Evolutionary conservation across 805 yeast species (phyloP), one percentile per base, ranked within the genome.

Genomic region (Scheffersomyces coipomensis): DNA sequence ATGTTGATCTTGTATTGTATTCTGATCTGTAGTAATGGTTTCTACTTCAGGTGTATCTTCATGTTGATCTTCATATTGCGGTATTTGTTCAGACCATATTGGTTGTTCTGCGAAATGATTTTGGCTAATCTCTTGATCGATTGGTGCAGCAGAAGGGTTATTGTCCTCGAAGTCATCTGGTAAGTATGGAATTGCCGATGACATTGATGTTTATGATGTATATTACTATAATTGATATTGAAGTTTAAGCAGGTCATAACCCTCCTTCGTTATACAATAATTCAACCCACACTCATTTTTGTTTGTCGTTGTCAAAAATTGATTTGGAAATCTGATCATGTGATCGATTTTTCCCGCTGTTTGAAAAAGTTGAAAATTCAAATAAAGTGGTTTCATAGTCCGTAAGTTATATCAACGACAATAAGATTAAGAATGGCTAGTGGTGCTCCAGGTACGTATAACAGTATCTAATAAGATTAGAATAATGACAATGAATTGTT

Each of bases 161-260:
- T 70, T 70, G 44, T 69, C 59, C 35, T 70, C 75, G 34, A 66
- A 66, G 33, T 67, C 75, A 43, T 64, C 68, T 5, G 78, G 78
- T 41, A 70, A 70, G 49, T 69, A 74, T 1, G 79, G 71, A 29
- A 66, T 55, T 1, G 75, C 52, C 4, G 74, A 66, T 0, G 75
- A 49, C 77, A 71, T 73, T 31, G n/a, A 10, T 35, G 35, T 29
- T 34, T 34, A 26, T 38, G 24, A 3, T 19, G 17, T 19, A 19
- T 16, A 18, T 6, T 29, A 19, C 4, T 6, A 9, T 31, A 18
- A n/a, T n/a, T 16, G 18, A 18, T 19, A 13, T 23, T 31, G 18
- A 15, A 19, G 34, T 31, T 31, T 23, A 16, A 4, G n/a, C 13
- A 31, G 13, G 8, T 19, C 34, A 31, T 24, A 24, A 31, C 33